These are phyloP conservation scores for Solanum acaule DNA, from an alignment of 257 asterid species.

Conservation along the genomic window DNA sequence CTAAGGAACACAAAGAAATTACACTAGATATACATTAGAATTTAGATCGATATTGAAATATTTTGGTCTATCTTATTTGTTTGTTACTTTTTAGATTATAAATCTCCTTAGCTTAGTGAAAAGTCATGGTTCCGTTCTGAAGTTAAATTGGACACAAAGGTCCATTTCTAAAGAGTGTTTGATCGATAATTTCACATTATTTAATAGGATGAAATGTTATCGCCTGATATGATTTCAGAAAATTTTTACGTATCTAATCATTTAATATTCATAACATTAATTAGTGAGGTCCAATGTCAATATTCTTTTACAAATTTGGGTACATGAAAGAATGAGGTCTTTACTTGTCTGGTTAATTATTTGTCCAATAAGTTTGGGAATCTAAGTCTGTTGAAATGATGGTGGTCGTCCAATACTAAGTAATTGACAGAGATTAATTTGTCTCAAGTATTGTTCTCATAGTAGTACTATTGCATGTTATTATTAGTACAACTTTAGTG, in stretches of 20 bases:
- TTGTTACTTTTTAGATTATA: background rate
- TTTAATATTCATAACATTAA: background rate
- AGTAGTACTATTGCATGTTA: background rate
- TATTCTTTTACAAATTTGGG: background rate
- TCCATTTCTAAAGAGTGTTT: no score
- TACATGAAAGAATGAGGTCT: background rate
- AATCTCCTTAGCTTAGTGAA: background rate
- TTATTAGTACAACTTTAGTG: background rate
- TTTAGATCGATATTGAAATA: background rate
- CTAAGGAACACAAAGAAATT: background rate
- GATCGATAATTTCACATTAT: no score
- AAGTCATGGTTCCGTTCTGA: background rate
- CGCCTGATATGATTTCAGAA: no score
- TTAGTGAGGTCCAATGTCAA: background rate
- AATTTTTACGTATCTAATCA: no score
- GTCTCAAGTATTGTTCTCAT: conserved; percentile 9
- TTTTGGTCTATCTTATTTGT: background rate
- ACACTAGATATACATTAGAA: background rate
- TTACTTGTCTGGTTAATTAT: background rate
- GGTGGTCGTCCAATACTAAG: background rate
- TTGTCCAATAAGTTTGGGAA: background rate
- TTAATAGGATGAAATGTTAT: no score
- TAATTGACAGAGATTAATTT: background rate
- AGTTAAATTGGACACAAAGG: background rate
- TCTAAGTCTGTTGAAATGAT: background rate